Conservation (phyloP, 2,329 filamentous ascomycete species). For the Periconia macrospinosa region DNA sequence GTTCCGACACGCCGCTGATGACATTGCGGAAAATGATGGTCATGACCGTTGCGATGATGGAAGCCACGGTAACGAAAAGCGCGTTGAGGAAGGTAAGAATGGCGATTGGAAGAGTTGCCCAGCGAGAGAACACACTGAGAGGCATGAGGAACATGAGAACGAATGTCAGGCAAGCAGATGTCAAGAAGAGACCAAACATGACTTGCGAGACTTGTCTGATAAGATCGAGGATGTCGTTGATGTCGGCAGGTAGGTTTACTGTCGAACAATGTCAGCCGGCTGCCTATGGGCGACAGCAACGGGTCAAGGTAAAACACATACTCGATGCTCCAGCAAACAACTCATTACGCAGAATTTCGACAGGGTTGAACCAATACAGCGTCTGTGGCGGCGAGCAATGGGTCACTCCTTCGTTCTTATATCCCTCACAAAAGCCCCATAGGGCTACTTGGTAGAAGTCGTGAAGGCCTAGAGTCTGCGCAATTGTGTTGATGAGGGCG, state of each 20-base stretch:
- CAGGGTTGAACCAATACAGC: constrained; percentile 90
- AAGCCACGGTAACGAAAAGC: constrained; percentile 68
- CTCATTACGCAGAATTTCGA: constrained; percentile 77
- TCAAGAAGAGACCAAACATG: constrained; percentile 90
- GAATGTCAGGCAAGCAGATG: constrained; percentile 69
- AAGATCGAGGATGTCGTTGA: constrained; percentile 72
- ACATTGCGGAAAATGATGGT: constrained; percentile 79
- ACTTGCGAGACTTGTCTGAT: constrained; percentile 74
- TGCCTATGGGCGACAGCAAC: not conserved
- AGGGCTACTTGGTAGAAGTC: constrained; percentile 93
- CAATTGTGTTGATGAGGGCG: constrained; percentile 81
- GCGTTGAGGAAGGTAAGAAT: constrained; percentile 69
- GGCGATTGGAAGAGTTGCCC: constrained; percentile 66
- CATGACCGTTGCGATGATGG: constrained; percentile 79
- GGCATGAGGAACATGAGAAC: constrained; percentile 69
- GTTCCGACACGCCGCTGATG: constrained; percentile 66
- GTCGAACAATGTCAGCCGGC: constrained; percentile 6
- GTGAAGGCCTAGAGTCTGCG: constrained; percentile 81
- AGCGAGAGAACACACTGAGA: constrained; percentile 55
- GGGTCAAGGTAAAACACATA: constrained; percentile 39
- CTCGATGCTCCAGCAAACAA: constrained; percentile 79
- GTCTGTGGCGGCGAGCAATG: constrained; percentile 69
- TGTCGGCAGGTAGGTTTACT: constrained; percentile 75
- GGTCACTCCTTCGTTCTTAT: constrained; percentile 72
- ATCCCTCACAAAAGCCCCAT: constrained; percentile 92